Evolutionary conservation across 2,329 filamentous ascomycete genomes (phyloP).

Genomic region (Didymellaceae sp.): DNA sequence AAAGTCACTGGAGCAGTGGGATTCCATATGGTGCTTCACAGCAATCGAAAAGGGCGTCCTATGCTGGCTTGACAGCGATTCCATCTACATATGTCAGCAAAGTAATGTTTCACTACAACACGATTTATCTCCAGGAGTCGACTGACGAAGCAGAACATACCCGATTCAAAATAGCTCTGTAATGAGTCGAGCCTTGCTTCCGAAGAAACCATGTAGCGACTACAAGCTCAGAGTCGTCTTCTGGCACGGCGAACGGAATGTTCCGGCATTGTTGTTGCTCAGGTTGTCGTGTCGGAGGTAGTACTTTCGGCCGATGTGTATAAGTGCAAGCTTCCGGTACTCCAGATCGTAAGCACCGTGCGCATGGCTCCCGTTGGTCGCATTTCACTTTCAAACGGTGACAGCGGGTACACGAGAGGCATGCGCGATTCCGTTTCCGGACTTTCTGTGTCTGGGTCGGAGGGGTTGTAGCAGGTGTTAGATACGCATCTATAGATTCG

Average conservation of each 20-base stretch:
- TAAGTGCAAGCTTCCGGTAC: constrained; percentile 21
- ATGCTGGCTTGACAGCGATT: constrained; percentile 18
- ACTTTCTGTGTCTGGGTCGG: neutral
- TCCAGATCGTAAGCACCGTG: constrained; percentile 25
- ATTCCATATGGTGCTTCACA: constrained; percentile 20
- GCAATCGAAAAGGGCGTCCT: constrained; percentile 18
- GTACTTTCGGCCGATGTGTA: constrained; percentile 18
- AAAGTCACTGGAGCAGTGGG: constrained; percentile 24
- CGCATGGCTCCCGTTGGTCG: constrained; percentile 25
- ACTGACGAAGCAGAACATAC: constrained; percentile 9
- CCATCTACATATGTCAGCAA: constrained; percentile 15
- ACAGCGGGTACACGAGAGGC: constrained; percentile 30
- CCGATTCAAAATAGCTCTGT: constrained; percentile 18
- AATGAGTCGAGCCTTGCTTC: constrained; percentile 25
- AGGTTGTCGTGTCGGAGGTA: neutral
- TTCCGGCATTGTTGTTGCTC: neutral
- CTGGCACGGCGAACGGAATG: constrained; percentile 12
- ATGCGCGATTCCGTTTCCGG: constrained; percentile 23
- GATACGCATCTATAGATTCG: neutral
- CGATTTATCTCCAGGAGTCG: neutral
- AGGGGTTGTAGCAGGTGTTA: neutral
- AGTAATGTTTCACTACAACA: neutral
- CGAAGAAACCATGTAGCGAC: constrained; percentile 30
- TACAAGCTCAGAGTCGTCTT: constrained; percentile 24
- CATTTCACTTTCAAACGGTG: constrained; percentile 35